Conservation (phyloP, 768 basidiomycete species). For the Psilocybe cyanescens region DNA sequence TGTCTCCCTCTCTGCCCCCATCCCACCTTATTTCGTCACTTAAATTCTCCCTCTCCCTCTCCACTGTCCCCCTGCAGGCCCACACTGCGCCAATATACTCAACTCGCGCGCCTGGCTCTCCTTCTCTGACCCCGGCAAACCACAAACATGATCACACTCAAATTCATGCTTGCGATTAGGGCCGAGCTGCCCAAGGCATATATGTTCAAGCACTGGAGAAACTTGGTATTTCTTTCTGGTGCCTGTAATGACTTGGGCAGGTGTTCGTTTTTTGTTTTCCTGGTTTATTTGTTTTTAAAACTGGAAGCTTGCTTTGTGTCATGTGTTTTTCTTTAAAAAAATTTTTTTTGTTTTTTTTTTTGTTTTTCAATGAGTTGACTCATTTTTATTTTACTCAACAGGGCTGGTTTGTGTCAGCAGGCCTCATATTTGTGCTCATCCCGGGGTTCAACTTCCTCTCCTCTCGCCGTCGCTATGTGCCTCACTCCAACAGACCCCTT, state of each 20-base stretch:
- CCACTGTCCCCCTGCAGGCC: slow-evolving; percentile 49
- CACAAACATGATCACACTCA: slow-evolving; percentile 83
- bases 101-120: slow-evolving; percentile 74
- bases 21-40: too few relatives aligned
- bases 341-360: too few relatives aligned
- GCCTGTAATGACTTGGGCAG: slow-evolving; percentile 84
- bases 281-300: too few relatives aligned
- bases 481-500: slow-evolving; percentile 92
- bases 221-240: slow-evolving; percentile 80
- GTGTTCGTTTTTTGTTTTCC: slow-evolving; percentile 28
- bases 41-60: too few relatives aligned
- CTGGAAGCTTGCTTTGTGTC: too few relatives aligned
- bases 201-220: slow-evolving; percentile 92
- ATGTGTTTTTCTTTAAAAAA: too few relatives aligned
- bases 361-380: background rate
- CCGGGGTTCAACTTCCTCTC: slow-evolving; percentile 90
- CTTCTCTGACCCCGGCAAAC: slow-evolving; percentile 40
- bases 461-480: slow-evolving; percentile 88
- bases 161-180: slow-evolving; percentile 93
- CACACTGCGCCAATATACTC: slow-evolving; percentile 81
- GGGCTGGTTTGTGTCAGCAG: slow-evolving; percentile 96
- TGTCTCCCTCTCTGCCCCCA: too few relatives aligned
- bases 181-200: slow-evolving; percentile 98
- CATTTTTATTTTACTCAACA: slow-evolving; percentile 26
- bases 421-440: slow-evolving; percentile 88